phyloP scores from a whole-genome alignment of 768 basidiomycete species.

The Auriscalpium microsporum region DNA sequence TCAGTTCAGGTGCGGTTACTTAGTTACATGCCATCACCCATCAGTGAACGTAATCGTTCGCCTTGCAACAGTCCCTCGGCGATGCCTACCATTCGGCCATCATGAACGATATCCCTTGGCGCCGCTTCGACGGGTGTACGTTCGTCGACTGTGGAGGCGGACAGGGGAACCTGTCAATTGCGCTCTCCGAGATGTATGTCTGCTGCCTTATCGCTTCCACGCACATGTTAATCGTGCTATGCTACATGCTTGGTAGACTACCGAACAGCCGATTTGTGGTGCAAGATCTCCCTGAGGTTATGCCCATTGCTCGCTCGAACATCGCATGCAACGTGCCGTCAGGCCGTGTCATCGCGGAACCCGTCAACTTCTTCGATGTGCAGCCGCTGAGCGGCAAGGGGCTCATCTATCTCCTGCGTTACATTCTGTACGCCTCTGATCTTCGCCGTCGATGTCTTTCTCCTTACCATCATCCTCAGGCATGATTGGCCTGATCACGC shows the following conservation, averaged over 20 bases:
- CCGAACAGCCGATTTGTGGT: slow-evolving; percentile 1
- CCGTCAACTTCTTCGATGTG: slow-evolving; percentile 3
- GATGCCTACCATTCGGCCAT: slow-evolving; percentile 3
- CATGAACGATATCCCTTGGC: slow-evolving; percentile 3
- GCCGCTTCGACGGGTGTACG: neutral
- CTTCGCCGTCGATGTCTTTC: neutral
- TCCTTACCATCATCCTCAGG: neutral
- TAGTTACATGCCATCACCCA: neutral
- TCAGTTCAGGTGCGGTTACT: slow-evolving; percentile 2
- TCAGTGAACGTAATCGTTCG: neutral
- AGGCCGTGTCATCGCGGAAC: neutral
- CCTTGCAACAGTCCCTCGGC: neutral
- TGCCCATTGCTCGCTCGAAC: slow-evolving; percentile 2
- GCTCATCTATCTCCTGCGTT: slow-evolving; percentile 3
- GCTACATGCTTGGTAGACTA: neutral
- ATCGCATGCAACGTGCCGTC: neutral
- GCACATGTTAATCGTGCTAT: neutral
- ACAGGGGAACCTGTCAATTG: slow-evolving; percentile 4
- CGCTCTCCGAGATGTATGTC: slow-evolving; percentile 3
- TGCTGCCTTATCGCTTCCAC: neutral
- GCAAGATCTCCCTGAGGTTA: slow-evolving; percentile 5
- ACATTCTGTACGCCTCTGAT: slow-evolving; percentile 1
- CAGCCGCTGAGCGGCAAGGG: slow-evolving; percentile 1
- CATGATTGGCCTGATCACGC: slow-evolving; percentile 14
- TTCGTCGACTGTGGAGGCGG: slow-evolving; percentile 5